Evolutionary conservation across 2,329 filamentous ascomycete species (phyloP).

Genomic region (Sporothrix sp.): DNA sequence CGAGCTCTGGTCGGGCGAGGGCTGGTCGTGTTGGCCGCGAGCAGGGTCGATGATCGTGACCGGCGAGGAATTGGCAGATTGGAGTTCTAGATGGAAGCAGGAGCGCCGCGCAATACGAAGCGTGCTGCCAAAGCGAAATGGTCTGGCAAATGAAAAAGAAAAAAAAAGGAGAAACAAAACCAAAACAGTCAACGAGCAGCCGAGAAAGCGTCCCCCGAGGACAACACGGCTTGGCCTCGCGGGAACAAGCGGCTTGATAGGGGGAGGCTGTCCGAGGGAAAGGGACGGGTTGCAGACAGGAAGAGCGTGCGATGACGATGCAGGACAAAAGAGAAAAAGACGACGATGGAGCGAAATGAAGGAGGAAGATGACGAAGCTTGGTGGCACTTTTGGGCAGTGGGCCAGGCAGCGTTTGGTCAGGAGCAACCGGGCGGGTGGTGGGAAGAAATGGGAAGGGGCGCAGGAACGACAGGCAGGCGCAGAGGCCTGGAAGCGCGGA

Average conservation of each 20-base stretch:
- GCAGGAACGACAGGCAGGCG: not conserved
- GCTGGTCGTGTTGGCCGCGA: not conserved
- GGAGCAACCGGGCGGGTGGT: not conserved
- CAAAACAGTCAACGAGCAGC: constrained; percentile 7
- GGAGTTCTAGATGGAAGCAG: not conserved
- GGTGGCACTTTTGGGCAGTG: constrained; percentile 4
- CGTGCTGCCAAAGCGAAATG: not conserved
- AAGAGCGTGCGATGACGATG: constrained; percentile 7
- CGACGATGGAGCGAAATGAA: constrained; percentile 1
- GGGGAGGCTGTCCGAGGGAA: not conserved
- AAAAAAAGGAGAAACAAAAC: constrained; percentile 11
- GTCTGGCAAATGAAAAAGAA: not conserved
- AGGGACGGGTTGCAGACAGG: not conserved
- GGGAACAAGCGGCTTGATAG: not conserved
- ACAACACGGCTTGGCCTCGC: constrained; percentile 3
- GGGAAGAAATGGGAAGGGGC: not conserved
- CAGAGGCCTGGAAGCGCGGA: not conserved
- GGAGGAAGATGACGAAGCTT: constrained; percentile 17
- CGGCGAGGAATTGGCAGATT: not conserved
- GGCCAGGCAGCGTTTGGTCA: not conserved
- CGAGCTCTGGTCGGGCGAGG: constrained; percentile 4
- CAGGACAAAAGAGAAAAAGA: not conserved
- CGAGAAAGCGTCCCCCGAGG: not conserved
- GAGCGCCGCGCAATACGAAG: not conserved
- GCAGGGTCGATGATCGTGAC: not conserved